Evolutionary conservation across 177 flowering plant genomes (phyloP), one percentile per base, ranked within the genome.

Genomic region (Vitis hybrid): DNA sequence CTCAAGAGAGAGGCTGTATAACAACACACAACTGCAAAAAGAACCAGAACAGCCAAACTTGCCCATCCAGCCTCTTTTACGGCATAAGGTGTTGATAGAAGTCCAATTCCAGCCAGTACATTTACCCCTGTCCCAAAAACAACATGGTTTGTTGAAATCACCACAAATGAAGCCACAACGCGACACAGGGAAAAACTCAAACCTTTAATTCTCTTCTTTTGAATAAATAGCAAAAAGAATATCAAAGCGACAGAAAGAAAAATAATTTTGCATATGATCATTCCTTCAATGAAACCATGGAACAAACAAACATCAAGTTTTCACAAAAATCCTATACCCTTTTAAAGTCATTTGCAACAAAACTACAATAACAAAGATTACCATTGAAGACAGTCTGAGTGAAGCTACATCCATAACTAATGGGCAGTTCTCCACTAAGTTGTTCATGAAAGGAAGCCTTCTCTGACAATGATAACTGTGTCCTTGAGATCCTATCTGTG

Each of bases 371-470:
- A 65, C 17, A 69, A 1, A 51, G 24, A 64, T 74, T 81, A 92
- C 99, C 91, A 81, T 95, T 95, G 73, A 95, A 92, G 11, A 95
- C 82, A 27, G 98, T 95, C 76, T 95, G 98, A 62, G 86, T 81
- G 21, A 91, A 78, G 85, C 82, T 91, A 75, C 99, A 95, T 65
- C 94, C 97, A 69, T 83, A 78, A 69, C 81, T 77, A 74, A 84
- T 72, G 4, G 86, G 88, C 54, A 84, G 77, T 72, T 92, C 98
- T 72, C 87, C 94, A 49, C 77, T 62, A 13, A 75, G 69, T 58
- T 88, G 86, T 72, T 73, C 74, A 59, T 76, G 78, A 51, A 80
- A 68, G 30, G 88, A 83, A n/a, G 64, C 65, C 71, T 74, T 78
- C 55, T 62, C 79, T 21, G 82, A 77, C 77, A 61, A 79, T 8